Evolutionary conservation across 768 basidiomycete species (phyloP).

Genomic region (Glaciozyma antarctica): DNA sequence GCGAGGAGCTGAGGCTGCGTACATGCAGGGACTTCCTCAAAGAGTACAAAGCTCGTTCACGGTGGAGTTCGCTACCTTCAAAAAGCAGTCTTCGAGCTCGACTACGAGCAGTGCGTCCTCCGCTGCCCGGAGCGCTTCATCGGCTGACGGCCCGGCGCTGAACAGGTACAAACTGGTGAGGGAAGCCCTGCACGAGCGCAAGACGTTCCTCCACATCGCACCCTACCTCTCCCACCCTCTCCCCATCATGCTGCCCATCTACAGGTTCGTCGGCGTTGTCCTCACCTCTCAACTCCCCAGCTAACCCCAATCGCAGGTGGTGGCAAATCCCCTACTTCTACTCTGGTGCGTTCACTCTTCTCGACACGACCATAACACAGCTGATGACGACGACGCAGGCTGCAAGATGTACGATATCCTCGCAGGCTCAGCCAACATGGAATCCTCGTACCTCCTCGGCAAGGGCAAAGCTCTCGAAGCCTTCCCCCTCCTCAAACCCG

Average conservation of each 20-base stretch:
- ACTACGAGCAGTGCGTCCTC: conserved; percentile 71
- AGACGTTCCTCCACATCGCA: conserved; percentile 87
- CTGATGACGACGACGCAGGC: conserved; percentile 41
- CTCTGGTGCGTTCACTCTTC: conserved; percentile 39
- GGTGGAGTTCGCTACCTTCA: conserved; percentile 96
- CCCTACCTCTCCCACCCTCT: conserved; percentile 87
- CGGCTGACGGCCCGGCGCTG: conserved; percentile 33
- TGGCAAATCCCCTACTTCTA: conserved; percentile 98
- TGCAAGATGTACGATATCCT: conserved; percentile 94
- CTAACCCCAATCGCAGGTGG: conserved; percentile 47
- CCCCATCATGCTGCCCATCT: conserved; percentile 94
- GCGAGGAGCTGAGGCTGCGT: background rate
- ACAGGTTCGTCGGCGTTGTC: conserved; percentile 53
- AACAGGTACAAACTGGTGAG: conserved; percentile 62
- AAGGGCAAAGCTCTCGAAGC: conserved; percentile 85
- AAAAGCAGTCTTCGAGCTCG: conserved; percentile 88
- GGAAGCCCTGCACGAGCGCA: conserved; percentile 88
- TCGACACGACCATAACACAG: background rate
- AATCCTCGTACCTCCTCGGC: conserved; percentile 86
- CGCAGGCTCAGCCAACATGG: conserved; percentile 95
- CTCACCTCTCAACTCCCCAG: background rate
- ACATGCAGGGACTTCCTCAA: conserved; percentile 74
- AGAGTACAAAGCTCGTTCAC: conserved; percentile 96
- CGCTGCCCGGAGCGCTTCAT: background rate
- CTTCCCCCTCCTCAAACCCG: conserved; percentile 90